Conservation (phyloP, 768 basidiomycete genomes). For the Termitomyces sp. region DNA sequence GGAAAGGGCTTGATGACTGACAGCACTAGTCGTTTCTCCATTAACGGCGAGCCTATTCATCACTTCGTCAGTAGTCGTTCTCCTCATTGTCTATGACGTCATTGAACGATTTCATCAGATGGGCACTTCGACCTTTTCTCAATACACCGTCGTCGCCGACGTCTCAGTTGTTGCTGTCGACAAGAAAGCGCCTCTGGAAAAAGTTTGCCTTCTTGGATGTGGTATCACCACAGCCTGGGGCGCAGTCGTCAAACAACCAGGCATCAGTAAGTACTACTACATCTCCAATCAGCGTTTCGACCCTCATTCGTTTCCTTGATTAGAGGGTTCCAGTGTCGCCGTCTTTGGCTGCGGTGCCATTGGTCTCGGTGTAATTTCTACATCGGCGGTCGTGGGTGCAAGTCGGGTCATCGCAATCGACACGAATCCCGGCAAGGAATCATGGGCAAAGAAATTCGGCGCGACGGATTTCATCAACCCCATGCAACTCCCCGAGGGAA, state of each 20-base stretch:
- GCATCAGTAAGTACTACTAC: slow-evolving; percentile 60
- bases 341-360: slow-evolving; percentile 98
- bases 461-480: slow-evolving; percentile 96
- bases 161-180: slow-evolving; percentile 94
- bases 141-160: slow-evolving; percentile 98
- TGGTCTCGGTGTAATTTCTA: slow-evolving; percentile 89
- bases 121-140: slow-evolving; percentile 99
- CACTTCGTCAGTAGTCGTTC: slow-evolving; percentile 73
- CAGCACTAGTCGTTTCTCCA: slow-evolving; percentile 81
- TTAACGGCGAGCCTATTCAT: slow-evolving; percentile 81
- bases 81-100: not conserved
- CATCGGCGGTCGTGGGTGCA: slow-evolving; percentile 74
- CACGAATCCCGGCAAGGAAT: slow-evolving; percentile 80
- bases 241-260: slow-evolving; percentile 87
- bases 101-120: slow-evolving; percentile 53
- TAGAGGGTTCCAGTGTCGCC: slow-evolving; percentile 85
- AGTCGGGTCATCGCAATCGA: slow-evolving; percentile 92
- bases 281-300: not conserved
- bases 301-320: not conserved
- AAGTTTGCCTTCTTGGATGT: slow-evolving; percentile 95
- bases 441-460: slow-evolving; percentile 90
- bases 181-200: slow-evolving; percentile 84
- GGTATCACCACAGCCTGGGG: slow-evolving; percentile 99
- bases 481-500: slow-evolving; percentile 65
- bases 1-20: slow-evolving; percentile 97